Evolutionary conservation across 2,329 filamentous ascomycete genomes (phyloP).

Genomic region (Clarireedia homoeocarpa): DNA sequence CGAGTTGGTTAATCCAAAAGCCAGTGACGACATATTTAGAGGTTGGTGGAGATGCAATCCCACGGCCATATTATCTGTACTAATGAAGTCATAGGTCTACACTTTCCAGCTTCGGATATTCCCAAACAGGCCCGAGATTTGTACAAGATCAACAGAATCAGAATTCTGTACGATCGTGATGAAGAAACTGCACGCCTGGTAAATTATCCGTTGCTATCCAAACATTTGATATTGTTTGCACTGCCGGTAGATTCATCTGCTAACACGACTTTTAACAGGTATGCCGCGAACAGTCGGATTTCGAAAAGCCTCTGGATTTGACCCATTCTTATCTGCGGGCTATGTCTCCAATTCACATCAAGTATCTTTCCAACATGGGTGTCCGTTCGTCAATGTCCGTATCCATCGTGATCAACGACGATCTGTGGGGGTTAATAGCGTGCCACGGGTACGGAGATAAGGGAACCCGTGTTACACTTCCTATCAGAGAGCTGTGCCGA

Average conservation of each 20-base stretch:
- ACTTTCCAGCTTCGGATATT: constrained; percentile 72
- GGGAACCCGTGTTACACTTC: constrained; percentile 40
- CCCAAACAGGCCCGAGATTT: constrained; percentile 77
- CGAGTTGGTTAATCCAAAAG: constrained; percentile 74
- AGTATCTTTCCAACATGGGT: constrained; percentile 82
- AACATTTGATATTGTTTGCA: neutral
- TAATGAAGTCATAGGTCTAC: neutral
- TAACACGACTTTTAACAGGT: constrained; percentile 35
- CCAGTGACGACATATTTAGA: constrained; percentile 77
- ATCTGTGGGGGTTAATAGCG: constrained; percentile 82
- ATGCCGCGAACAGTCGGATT: constrained; percentile 65
- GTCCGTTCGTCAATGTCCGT: constrained; percentile 92
- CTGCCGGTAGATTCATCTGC: neutral
- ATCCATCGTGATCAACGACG: constrained; percentile 76
- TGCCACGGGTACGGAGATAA: constrained; percentile 72
- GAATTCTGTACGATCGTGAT: constrained; percentile 79
- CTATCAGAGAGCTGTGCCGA: constrained; percentile 72
- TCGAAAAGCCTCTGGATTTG: constrained; percentile 70
- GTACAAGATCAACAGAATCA: constrained; percentile 84
- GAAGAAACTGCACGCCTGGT: constrained; percentile 65
- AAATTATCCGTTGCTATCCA: neutral
- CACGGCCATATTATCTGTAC: neutral
- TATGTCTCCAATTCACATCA: constrained; percentile 85
- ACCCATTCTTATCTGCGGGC: constrained; percentile 66
- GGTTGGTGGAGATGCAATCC: constrained; percentile 46